These are phyloP conservation scores for Aegilops tauschii DNA, from an alignment of 176 grass and related monocot species.

Conservation along the genomic window DNA sequence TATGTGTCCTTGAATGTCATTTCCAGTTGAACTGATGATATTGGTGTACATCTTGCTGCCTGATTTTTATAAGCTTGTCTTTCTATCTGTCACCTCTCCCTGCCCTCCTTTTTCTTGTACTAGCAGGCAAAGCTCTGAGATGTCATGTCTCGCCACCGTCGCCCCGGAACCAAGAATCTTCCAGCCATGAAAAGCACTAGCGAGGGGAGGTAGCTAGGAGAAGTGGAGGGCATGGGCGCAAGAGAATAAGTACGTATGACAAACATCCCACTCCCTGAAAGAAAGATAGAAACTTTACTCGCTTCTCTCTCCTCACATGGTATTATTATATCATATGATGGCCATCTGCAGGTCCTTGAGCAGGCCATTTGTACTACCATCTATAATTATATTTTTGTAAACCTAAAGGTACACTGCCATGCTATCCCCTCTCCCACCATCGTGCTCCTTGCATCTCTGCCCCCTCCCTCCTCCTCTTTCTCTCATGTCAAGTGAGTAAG, in stretches of 20 bases:
- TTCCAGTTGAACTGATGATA: neutral
- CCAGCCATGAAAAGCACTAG: slow-evolving; percentile 69
- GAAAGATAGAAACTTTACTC: slow-evolving; percentile 26
- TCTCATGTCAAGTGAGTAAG: slow-evolving; percentile 45
- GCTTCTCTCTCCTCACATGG: slow-evolving; percentile 34
- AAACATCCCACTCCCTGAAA: slow-evolving; percentile 41
- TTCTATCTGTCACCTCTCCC: slow-evolving; percentile 46
- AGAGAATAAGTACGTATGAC: slow-evolving; percentile 63
- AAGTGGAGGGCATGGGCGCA: slow-evolving; percentile 27
- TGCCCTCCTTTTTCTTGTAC: slow-evolving; percentile 36
- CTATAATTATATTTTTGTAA: slow-evolving; percentile 34
- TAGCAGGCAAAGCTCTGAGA: slow-evolving; percentile 52
- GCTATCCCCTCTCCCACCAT: slow-evolving; percentile 18
- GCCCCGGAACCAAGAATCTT: slow-evolving; percentile 55
- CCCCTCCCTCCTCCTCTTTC: neutral
- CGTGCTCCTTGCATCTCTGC: slow-evolving; percentile 37
- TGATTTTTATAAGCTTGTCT: slow-evolving; percentile 34
- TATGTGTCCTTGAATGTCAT: neutral
- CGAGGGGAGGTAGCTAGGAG: slow-evolving; percentile 15
- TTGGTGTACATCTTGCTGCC: neutral
- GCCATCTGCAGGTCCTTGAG: slow-evolving; percentile 34
- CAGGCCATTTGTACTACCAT: slow-evolving; percentile 47
- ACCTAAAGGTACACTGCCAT: slow-evolving; percentile 35
- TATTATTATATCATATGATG: slow-evolving; percentile 53
- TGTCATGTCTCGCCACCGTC: slow-evolving; percentile 59